Conservation (phyloP, 164 flowering plant genomes). For the Vitis rotundifolia region DNA sequence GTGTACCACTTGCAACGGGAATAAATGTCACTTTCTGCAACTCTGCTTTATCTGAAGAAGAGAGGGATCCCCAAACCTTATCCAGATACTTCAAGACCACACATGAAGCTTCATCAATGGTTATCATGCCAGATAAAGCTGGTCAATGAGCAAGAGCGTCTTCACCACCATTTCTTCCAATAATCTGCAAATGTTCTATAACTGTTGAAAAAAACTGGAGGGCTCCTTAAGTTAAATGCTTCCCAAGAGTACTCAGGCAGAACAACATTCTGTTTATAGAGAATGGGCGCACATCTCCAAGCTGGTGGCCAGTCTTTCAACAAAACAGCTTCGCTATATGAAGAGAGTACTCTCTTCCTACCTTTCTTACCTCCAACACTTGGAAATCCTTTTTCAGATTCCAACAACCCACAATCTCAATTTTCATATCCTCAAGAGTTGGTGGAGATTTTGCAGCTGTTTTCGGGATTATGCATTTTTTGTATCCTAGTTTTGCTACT, state of each 20-base stretch:
- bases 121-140: conserved; percentile 56
- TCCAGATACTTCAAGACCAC: conserved; percentile 78
- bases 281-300: conserved; percentile 88
- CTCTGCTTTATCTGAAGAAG: conserved; percentile 70
- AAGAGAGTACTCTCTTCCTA: conserved; percentile 76
- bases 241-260: conserved; percentile 98
- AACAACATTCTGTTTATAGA: conserved; percentile 57
- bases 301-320: conserved; percentile 95
- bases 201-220: conserved; percentile 78
- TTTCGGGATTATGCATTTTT: conserved; percentile 75
- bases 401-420: conserved; percentile 65
- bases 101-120: conserved; percentile 77
- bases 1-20: conserved; percentile 96
- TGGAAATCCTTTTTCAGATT: conserved; percentile 84
- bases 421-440: conserved; percentile 30
- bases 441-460: conserved; percentile 48
- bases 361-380: conserved; percentile 67
- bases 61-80: conserved; percentile 76
- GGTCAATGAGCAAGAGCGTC: conserved; percentile 98
- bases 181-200: conserved; percentile 79
- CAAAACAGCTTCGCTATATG: conserved; percentile 78
- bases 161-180: conserved; percentile 89
- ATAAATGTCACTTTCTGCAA: conserved; percentile 79
- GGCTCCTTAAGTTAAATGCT: conserved; percentile 79
- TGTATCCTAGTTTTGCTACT: conserved; percentile 78